These are phyloP conservation scores for Phytophthora sp. DNA, from an alignment of 352 stramenopile genomes.

Conservation along the genomic window DNA sequence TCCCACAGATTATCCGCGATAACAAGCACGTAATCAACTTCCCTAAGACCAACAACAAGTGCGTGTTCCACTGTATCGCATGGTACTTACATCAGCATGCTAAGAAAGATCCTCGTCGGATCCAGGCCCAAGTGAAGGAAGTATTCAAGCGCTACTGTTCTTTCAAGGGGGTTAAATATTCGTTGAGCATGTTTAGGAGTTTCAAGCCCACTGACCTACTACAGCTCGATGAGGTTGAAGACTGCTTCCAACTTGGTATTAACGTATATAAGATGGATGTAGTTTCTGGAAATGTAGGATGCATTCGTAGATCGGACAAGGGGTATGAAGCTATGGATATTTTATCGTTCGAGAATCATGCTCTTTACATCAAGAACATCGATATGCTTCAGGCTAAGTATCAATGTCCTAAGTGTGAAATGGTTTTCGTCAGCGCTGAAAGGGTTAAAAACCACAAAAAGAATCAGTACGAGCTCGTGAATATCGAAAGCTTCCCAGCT, in stretches of 20 bases:
- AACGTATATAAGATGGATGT: constrained; percentile 5
- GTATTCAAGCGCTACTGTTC: neutral
- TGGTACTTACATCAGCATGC: neutral
- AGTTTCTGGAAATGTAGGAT: neutral
- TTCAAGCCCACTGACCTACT: constrained; percentile 1
- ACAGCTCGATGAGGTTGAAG: neutral
- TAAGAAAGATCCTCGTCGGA: neutral
- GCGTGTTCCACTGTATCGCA: neutral
- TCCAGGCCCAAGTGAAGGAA: too few relatives aligned
- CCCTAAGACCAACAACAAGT: too few relatives aligned
- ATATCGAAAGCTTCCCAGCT: too few relatives aligned
- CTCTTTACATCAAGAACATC: neutral
- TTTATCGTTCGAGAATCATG: neutral
- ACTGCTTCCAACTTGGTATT: neutral
- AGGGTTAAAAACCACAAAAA: too few relatives aligned
- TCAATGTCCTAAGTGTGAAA: neutral
- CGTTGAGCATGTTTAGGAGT: neutral
- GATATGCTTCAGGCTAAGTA: neutral
- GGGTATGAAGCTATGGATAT: neutral
- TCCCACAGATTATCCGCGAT: neutral
- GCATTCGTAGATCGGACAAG: neutral
- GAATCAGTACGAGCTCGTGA: too few relatives aligned
- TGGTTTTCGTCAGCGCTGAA: neutral
- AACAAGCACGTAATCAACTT: neutral
- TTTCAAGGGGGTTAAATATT: neutral